phyloP scores from a whole-genome alignment of 2,329 filamentous ascomycete genomes.

The Emmonsiellopsis sp. region DNA sequence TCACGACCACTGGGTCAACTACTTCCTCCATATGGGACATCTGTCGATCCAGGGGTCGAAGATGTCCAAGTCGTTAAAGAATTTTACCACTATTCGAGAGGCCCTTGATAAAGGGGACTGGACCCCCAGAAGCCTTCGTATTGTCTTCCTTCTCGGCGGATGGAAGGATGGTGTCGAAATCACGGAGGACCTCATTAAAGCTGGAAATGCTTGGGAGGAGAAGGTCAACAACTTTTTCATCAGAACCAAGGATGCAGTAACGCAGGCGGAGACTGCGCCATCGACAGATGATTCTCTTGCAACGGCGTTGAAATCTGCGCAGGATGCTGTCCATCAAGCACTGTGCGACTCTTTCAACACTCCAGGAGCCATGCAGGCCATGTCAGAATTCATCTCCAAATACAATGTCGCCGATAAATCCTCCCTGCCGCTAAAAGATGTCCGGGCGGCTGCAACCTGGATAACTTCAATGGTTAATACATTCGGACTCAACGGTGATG shows the following conservation, averaged over 20 bases:
- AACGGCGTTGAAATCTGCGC: constrained; percentile 44
- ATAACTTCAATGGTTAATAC: constrained; percentile 76
- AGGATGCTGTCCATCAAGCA: constrained; percentile 52
- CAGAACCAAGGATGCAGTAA: constrained; percentile 43
- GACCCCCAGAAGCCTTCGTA: constrained; percentile 69
- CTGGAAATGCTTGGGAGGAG: constrained; percentile 70
- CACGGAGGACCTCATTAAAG: constrained; percentile 68
- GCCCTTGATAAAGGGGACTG: constrained; percentile 62
- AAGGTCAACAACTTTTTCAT: constrained; percentile 64
- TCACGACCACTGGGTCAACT: constrained; percentile 75
- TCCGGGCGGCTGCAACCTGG: constrained; percentile 59
- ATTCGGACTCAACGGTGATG: constrained; percentile 58
- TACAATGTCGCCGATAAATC: constrained; percentile 54
- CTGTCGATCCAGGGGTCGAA: constrained; percentile 81
- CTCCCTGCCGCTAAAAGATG: constrained; percentile 38
- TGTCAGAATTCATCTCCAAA: constrained; percentile 67
- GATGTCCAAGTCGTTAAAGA: constrained; percentile 94
- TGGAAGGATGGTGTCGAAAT: constrained; percentile 94
- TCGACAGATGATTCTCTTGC: constrained; percentile 35
- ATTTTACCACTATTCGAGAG: constrained; percentile 87
- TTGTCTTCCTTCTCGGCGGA: constrained; percentile 76
- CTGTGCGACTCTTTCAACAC: constrained; percentile 86
- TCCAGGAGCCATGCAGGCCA: constrained; percentile 64
- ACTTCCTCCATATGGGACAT: constrained; percentile 94
- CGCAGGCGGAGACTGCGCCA: constrained; percentile 17